phyloP scores from a whole-genome alignment of 2,329 filamentous ascomycete genomes.

The Diaporthe sp. region DNA sequence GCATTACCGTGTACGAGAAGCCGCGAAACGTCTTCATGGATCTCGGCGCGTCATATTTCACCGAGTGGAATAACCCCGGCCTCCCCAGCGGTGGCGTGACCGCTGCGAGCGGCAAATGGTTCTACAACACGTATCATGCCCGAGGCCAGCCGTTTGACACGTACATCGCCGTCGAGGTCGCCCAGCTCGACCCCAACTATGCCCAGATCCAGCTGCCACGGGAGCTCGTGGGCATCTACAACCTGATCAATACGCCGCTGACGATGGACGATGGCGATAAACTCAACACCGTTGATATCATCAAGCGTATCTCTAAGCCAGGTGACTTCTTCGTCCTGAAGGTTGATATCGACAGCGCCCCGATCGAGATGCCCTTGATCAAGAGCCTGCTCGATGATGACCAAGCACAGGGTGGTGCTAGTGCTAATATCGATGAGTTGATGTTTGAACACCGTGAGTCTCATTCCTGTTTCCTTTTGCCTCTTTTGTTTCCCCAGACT shows the following conservation, averaged over 20 bases:
- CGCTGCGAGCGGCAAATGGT: neutral
- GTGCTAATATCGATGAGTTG: neutral
- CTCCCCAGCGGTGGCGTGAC: neutral
- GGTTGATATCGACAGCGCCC: neutral
- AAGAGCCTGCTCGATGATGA: neutral
- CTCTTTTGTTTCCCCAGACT: neutral
- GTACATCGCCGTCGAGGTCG: slow-evolving; percentile 1
- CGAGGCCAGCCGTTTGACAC: neutral
- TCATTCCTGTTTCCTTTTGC: neutral
- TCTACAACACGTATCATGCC: neutral
- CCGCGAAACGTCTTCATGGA: slow-evolving; percentile 2
- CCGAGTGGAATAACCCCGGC: neutral
- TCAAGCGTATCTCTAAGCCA: slow-evolving; percentile 4
- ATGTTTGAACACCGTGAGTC: slow-evolving; percentile 3
- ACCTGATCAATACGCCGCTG: slow-evolving; percentile 1
- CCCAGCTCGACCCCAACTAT: neutral
- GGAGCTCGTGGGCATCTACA: neutral
- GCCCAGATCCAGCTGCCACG: neutral
- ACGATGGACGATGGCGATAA: slow-evolving; percentile 1
- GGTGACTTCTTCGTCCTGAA: neutral
- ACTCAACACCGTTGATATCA: neutral
- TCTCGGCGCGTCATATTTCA: slow-evolving; percentile 7
- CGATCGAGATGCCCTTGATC: slow-evolving; percentile 6
- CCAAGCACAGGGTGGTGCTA: neutral
- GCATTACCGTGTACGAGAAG: neutral